Evolutionary conservation across 352 stramenopile species (phyloP), one percentile per base, ranked within the genome.

Genomic region (Sclerospora graminicola): DNA sequence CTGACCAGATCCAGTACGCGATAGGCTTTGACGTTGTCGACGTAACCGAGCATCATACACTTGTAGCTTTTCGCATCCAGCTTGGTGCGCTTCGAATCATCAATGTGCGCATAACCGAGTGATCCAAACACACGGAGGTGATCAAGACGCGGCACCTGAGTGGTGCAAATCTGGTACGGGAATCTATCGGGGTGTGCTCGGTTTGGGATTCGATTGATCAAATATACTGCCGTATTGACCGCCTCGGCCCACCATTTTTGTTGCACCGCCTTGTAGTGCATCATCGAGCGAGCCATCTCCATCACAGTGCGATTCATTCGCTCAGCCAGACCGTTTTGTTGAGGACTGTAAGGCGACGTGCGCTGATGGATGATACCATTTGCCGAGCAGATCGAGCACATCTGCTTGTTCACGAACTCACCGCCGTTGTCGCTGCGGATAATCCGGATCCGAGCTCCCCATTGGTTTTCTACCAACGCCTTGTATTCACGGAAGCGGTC

Each of bases 71-170:
- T 65, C 0, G 42, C 15, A 8, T 52, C 40, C 2, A 71, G 32
- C 20, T 65, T 65, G 5, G 54, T 51, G 5, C 53, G 29, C 33
- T 61, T 61, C 3, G 34, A 30, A 13, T 59, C 27, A 27, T 57
- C 48, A 9, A 66, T 42, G 21, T 61, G 51, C 11, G 41, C 48
- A 13, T 58, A 68, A 1, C 41, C 48, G 1, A 40, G 37, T 14
- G 47, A 63, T 11, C 54, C 54, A 35, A 63, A 64, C 8, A 70
- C 56, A n/a, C 46, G 44, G 5, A 65, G 10, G 14, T 63, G 33
- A 1, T 40, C 36, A 14, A 70, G 8, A 6, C 2, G 8, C 21
- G 10, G 46, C 40, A 6, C 47, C 41, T 10, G 20, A 23, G 15
- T 49, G 47, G 24, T 57, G 55, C 1, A 13, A n/a, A 55, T 11